Evolutionary conservation across 2,329 filamentous ascomycete species (phyloP), one percentile per base, ranked within the genome.

Genomic region (Coniosporium tulheliwenetii): DNA sequence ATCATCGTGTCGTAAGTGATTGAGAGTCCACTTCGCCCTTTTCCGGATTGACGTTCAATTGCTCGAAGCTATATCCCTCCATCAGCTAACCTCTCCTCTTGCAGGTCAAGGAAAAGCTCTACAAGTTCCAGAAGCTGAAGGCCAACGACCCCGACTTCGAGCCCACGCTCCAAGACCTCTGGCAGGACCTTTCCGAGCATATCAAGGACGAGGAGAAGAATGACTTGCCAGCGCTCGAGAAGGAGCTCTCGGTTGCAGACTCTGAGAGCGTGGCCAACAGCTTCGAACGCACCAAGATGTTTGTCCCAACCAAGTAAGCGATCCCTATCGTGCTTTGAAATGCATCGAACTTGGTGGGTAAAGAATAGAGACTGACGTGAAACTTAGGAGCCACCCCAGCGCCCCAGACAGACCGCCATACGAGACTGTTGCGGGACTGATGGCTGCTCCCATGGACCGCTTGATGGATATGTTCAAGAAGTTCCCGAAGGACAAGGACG

Each of bases 381-480:
- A 3, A 29, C 10, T 15, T 13, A 42, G 44, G 14, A 44, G 42
- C 13, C 39, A 45, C 13, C 46, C 40, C 5, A 37, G 30, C 29
- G 39, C 43, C 9, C 43, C 42, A 4, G 39, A 37, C 8, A 39
- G 40, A n/a, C 70, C 71, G 2, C 69, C 68, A 0, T 77, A 74
- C 43, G 72, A 77, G 60, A 72, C 67, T 0, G 69, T 63, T 0
- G 64, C 64, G 43, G 71, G 69, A 0, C 47, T 79, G 15, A 45
- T 79, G 52, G 57, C 68, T 0, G 71, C 73, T 10, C 74, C 74
- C 0, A 58, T 78, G 13, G 75, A 78, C 51, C 66, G 64, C 43
- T 45, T 79, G 30, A 57, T 56, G 32, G 72, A 78, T 51, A 39
- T 75, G 5, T 73, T 77, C 46, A 56, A 66, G 14, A 70, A 67